These are phyloP conservation scores for Hymenoscyphus repandus DNA, from an alignment of 2,329 filamentous ascomycete species.

Conservation along the genomic window DNA sequence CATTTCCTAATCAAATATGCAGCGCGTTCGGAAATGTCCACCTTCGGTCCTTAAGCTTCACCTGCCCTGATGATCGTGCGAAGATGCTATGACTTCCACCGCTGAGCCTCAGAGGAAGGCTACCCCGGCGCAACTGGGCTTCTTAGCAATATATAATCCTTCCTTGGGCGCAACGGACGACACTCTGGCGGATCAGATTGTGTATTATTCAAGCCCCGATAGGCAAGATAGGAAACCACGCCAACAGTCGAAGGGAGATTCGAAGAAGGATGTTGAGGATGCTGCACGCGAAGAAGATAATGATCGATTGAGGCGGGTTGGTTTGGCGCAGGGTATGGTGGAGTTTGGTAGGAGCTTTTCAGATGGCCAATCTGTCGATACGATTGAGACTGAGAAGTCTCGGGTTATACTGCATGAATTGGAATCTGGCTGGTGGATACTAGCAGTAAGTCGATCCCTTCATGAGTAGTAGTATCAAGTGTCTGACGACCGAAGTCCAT, in stretches of 20 bases:
- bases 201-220: slow-evolving; percentile 65
- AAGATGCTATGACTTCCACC: slow-evolving; percentile 27
- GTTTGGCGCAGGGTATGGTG: slow-evolving; percentile 93
- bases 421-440: slow-evolving; percentile 90
- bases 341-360: slow-evolving; percentile 89
- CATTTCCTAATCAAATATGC: neutral
- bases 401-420: slow-evolving; percentile 82
- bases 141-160: slow-evolving; percentile 93
- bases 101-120: slow-evolving; percentile 18
- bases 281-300: slow-evolving; percentile 63
- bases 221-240: slow-evolving; percentile 6
- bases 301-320: slow-evolving; percentile 85
- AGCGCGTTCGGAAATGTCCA: neutral
- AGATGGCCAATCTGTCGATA: slow-evolving; percentile 68
- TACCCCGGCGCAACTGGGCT: slow-evolving; percentile 75
- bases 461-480: slow-evolving; percentile 10
- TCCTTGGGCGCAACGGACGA: slow-evolving; percentile 60
- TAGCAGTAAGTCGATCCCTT: slow-evolving; percentile 60
- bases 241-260: neutral
- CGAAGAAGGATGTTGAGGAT: slow-evolving; percentile 24
- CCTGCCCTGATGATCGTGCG: neutral
- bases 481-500: slow-evolving; percentile 53
- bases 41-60: neutral
- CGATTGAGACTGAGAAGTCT: slow-evolving; percentile 85
- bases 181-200: slow-evolving; percentile 71